These are phyloP conservation scores for Myriosclerotinia scirpicola DNA, from an alignment of 2,329 filamentous ascomycete species.

Conservation along the genomic window DNA sequence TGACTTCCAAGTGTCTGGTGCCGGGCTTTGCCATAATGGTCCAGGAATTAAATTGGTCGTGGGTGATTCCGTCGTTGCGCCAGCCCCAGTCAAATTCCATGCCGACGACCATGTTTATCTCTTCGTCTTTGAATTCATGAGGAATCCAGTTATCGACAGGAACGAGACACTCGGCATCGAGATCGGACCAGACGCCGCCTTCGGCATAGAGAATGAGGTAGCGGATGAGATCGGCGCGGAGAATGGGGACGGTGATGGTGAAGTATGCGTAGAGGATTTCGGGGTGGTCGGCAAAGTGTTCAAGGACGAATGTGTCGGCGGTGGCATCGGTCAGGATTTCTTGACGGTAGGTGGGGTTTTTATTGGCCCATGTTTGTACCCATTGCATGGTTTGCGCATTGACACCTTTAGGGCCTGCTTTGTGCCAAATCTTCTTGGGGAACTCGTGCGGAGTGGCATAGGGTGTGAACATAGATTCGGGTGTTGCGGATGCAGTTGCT, in stretches of 20 bases:
- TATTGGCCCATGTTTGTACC: background rate
- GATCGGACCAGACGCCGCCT: background rate
- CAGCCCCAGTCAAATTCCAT: constrained; percentile 1
- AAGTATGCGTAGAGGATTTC: background rate
- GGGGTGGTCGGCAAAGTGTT: background rate
- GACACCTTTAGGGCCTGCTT: background rate
- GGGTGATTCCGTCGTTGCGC: background rate
- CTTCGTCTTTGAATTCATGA: background rate
- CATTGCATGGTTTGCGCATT: background rate
- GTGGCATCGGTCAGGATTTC: background rate
- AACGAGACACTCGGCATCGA: background rate
- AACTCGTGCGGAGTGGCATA: background rate
- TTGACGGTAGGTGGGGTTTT: background rate
- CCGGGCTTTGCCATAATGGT: background rate
- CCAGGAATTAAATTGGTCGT: background rate
- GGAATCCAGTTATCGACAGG: background rate
- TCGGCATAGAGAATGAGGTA: background rate
- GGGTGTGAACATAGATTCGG: background rate
- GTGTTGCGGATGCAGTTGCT: background rate
- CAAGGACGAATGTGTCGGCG: background rate
- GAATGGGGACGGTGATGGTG: background rate
- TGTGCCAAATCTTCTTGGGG: constrained; percentile 2
- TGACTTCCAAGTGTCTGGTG: background rate
- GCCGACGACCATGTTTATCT: background rate
- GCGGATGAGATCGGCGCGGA: background rate